Base-by-base conservation (phyloP, 2,329 filamentous ascomycete genomes). In the Colletotrichum agaves region DNA sequence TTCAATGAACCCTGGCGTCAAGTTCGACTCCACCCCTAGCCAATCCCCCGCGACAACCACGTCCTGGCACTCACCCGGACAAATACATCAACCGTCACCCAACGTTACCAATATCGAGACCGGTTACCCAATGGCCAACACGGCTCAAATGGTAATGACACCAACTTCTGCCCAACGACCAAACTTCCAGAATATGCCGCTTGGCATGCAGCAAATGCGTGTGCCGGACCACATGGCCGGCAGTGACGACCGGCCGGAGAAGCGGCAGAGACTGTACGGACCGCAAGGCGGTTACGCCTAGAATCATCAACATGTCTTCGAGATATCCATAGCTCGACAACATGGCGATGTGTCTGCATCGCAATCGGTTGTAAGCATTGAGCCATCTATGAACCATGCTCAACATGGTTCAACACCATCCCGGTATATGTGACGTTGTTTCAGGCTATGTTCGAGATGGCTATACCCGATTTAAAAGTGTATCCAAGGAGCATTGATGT, bases 11-110 rank as follows among this genome's bases (percentile, higher is more conserved):
- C 56, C 75, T 7, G 74, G 77, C 23, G 77, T 81, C 61, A 88
- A 88, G 72, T 87, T 87, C 67, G 84, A 86, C 57, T 56, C 66
- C 6, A 83, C 85, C 2, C 85, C 85, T n/a, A 84, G 86, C 65
- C 84, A 85, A 63, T 86, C 85, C 3, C 83, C 85, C 3, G 79
- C 75, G 17, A 76, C 83, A 10, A 83, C 82, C 37, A 77, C 76
- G 63, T 84, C 76, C 61, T 87, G 78, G 85, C 82, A 79, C 78
- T 87, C 85, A 11, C 85, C 86, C 0, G 80, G 81, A 23, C 84
- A 86, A 63, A 79, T 87, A 73, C 79, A 82, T 15, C 85, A 87
- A 63, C 76, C 81, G 2, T 85, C 84, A 10, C 83, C 84, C 1
- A 80, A 79, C 58, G 73, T 72, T 6, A 72, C 73, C 53, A 76